Percentiles rank a stretch among this genome's conserved stretches.
Conservation (phyloP, 208 protist genomes). For the Wallacemonas sp. region DNA sequence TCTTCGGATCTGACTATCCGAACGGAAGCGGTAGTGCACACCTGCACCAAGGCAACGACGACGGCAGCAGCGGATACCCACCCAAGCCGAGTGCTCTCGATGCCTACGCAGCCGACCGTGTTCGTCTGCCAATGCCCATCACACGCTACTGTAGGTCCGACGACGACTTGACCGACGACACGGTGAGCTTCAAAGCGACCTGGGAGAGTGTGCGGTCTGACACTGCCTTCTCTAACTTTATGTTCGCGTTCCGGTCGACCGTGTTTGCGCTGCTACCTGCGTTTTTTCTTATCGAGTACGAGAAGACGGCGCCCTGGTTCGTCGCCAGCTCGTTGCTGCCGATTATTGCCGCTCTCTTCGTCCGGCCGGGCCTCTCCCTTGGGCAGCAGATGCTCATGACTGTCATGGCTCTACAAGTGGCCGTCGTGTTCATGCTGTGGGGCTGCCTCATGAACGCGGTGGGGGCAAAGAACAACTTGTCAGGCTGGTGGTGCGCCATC, state of each 20-base stretch:
- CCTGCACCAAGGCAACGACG: neutral
- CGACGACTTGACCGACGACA: slow-evolving; percentile 37
- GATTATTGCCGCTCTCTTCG: slow-evolving; percentile 33
- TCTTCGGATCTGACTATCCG: slow-evolving; percentile 1
- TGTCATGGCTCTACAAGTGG: slow-evolving; percentile 26
- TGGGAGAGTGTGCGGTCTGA: slow-evolving; percentile 37
- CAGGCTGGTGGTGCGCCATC: slow-evolving; percentile 65
- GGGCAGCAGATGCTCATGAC: slow-evolving; percentile 43
- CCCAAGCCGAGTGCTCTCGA: neutral
- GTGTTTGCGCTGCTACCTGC: slow-evolving; percentile 42
- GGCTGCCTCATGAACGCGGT: slow-evolving; percentile 50
- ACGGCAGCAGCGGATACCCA: neutral
- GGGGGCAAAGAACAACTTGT: slow-evolving; percentile 25
- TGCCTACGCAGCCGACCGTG: slow-evolving; percentile 4
- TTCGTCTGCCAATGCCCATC: slow-evolving; percentile 14
- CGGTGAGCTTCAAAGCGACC: slow-evolving; percentile 30
- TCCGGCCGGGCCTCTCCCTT: slow-evolving; percentile 22
- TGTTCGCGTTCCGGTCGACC: slow-evolving; percentile 48
- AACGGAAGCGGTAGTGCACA: neutral
- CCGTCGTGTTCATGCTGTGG: slow-evolving; percentile 31
- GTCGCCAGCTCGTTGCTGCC: slow-evolving; percentile 30
- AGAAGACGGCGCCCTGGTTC: slow-evolving; percentile 31
- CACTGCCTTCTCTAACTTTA: slow-evolving; percentile 23
- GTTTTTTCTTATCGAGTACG: slow-evolving; percentile 36
- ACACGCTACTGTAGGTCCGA: neutral